Evolutionary conservation across 768 basidiomycete genomes (phyloP).

Genomic region (Tephrocybe sp.): DNA sequence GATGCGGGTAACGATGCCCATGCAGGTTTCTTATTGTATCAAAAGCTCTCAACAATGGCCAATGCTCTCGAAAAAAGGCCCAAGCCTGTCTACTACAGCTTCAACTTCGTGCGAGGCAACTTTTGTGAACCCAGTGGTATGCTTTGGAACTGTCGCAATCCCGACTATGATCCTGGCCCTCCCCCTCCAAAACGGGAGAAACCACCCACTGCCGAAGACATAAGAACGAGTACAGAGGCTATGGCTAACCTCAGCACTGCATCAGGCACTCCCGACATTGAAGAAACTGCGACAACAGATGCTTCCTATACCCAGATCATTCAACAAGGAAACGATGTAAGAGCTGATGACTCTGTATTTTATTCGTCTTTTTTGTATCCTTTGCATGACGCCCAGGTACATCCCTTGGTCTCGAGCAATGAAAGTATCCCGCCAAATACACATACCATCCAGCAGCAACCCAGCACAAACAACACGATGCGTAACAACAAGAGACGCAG

Average conservation of each 20-base stretch:
- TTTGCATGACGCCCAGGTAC: no score
- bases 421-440: no score
- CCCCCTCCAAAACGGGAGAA: slow-evolving; percentile 42
- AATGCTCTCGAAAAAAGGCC: slow-evolving; percentile 30
- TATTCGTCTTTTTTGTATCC: neutral
- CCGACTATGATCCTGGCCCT: slow-evolving; percentile 71
- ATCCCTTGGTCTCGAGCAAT: no score
- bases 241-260: neutral
- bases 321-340: no score
- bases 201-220: slow-evolving; percentile 13
- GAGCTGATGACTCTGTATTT: neutral
- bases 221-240: slow-evolving; percentile 4
- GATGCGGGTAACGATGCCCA: slow-evolving; percentile 76
- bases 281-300: no score
- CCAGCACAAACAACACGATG: neutral
- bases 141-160: slow-evolving; percentile 58
- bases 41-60: slow-evolving; percentile 43
- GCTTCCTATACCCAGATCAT: no score
- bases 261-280: no score
- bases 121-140: slow-evolving; percentile 42
- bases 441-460: no score
- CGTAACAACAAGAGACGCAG: neutral
- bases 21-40: slow-evolving; percentile 56
- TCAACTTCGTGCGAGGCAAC: slow-evolving; percentile 47
- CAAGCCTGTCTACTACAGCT: slow-evolving; percentile 49